phyloP scores from a whole-genome alignment of 2,329 filamentous ascomycete species.

The Aspergillus caelatus region DNA sequence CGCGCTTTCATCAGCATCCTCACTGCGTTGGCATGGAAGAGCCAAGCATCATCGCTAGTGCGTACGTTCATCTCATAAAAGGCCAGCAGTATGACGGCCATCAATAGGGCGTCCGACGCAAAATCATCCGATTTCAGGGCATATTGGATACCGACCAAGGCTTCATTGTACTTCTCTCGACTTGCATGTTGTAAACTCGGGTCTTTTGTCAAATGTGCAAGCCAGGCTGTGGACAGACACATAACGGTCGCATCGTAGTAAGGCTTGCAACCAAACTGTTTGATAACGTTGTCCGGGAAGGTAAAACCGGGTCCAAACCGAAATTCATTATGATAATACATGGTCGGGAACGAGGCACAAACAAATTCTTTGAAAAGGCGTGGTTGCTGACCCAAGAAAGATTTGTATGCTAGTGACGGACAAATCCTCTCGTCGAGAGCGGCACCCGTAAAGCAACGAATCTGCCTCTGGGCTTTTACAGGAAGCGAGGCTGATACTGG shows the following conservation, averaged over 20 bases:
- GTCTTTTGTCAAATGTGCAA: conserved; percentile 29
- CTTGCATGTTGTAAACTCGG: conserved; percentile 29
- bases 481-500: not conserved
- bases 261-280: conserved; percentile 20
- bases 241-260: conserved; percentile 30
- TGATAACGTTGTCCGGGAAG: conserved; percentile 19
- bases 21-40: conserved; percentile 37
- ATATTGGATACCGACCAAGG: conserved; percentile 30
- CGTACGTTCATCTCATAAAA: conserved; percentile 40
- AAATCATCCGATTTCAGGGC: conserved; percentile 33
- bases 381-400: conserved; percentile 25
- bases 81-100: conserved; percentile 29
- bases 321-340: conserved; percentile 28
- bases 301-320: conserved; percentile 28
- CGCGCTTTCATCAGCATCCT: conserved; percentile 35
- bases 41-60: conserved; percentile 36
- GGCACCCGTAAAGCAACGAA: not conserved
- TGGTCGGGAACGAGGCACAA: conserved; percentile 25
- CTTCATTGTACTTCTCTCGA: conserved; percentile 33
- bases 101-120: conserved; percentile 29
- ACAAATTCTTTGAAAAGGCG: conserved; percentile 30
- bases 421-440: conserved; percentile 27
- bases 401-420: conserved; percentile 27
- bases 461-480: not conserved
- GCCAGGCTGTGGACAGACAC: conserved; percentile 33